A percentile compares a stretch with the other conserved stretches of the same genome.
Evolutionary conservation across 108 stramenopile species (phyloP).

Genomic region (Pseudonitzschia delicatissima): DNA sequence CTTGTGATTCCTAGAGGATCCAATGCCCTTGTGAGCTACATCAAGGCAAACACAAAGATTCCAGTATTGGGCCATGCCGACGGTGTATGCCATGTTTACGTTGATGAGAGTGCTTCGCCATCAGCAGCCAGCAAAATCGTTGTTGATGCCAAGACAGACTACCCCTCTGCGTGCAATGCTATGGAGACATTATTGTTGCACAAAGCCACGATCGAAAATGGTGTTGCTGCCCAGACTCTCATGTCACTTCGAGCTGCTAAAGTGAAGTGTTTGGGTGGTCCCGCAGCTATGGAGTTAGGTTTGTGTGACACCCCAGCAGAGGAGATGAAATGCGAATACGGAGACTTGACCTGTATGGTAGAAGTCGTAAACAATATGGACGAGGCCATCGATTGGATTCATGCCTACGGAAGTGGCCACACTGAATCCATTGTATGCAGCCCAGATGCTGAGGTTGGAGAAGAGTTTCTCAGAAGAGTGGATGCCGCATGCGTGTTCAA

Average conservation of each 20-base stretch:
- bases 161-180: conserved; percentile 98
- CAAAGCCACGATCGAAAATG: conserved; percentile 65
- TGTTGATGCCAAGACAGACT: conserved; percentile 96
- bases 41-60: conserved; percentile 90
- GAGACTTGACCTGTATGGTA: conserved; percentile 90
- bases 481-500: conserved; percentile 98
- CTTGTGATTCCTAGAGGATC: conserved; percentile 98
- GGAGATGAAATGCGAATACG: conserved; percentile 89
- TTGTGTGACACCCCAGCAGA: conserved; percentile 66
- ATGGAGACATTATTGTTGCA: conserved; percentile 96
- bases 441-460: conserved; percentile 75
- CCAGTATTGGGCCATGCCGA: conserved; percentile 99
- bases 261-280: conserved; percentile 88
- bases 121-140: conserved; percentile 60
- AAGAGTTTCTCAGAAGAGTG: conserved; percentile 85
- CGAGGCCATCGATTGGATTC: conserved; percentile 94
- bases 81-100: conserved; percentile 97
- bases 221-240: conserved; percentile 63
- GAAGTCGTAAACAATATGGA: conserved; percentile 89
- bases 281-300: conserved; percentile 73
- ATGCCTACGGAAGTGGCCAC: conserved; percentile 91
- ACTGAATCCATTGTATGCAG: conserved; percentile 94
- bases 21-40: conserved; percentile 85
- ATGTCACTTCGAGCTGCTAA: conserved; percentile 81
- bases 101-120: conserved; percentile 83